Evolutionary conservation across 768 basidiomycete genomes (phyloP), one percentile per base, ranked within the genome.

Genomic region (Gymnopilus junonius): DNA sequence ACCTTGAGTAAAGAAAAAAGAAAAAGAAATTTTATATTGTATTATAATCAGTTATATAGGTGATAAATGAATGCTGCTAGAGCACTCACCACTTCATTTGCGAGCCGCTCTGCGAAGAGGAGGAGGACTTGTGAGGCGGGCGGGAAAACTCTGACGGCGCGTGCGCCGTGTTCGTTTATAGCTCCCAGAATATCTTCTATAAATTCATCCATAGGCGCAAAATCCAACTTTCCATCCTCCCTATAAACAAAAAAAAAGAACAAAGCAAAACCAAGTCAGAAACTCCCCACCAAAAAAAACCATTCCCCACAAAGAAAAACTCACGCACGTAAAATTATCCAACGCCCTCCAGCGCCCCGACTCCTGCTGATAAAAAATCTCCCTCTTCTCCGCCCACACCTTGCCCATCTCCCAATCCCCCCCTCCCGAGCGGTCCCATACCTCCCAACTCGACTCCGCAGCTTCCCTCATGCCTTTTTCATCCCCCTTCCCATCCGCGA

Each of bases 321-420:
- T 25, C 34, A 79, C 87, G 70, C 75, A 89, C 87, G 87, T 89
- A 71, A 92, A 86, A 76, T 99, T 99, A 63, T 90, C 88, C 58
- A 91, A 72, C 0, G 95, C 85, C 65, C 91, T 84, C 90, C 93
- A 95, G 51, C 84, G 82, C 15, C 48, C 31, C 2, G 40, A 42
- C 7, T 85, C 87, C 61, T 87, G 85, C 65, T 95, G 91, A 74
- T 97, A 98, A 69, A 99, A 95, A 21, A 98, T 88, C 74, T 97
- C 95, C 46, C 92, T 80, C 79, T 97, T 96, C 77, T 99, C 96
- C 1, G 93, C 89, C 94, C 97, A 99, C 17, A 96, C 90, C 66
- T 94, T 90, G 0, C 93, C 93, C 82, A 97, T 88, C 75, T 97
- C 96, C 93, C 93, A 96, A 61, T 94, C 91, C 11, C 79, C 74